Conservation (phyloP, 1,284 basidiomycete genomes). For the Leccinum griseonigrum region DNA sequence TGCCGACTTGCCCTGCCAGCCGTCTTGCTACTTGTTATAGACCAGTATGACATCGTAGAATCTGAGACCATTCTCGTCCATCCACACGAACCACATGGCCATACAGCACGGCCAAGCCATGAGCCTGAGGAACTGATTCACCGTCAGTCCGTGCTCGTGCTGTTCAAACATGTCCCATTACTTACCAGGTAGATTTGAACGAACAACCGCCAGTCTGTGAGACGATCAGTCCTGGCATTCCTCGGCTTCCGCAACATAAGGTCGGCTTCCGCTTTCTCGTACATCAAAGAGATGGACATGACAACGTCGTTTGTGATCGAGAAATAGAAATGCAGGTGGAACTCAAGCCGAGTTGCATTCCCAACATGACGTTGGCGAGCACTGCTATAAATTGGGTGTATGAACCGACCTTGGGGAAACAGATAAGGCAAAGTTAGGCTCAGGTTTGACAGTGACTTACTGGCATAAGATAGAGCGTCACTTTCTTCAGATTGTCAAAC, state of each 20-base stretch:
- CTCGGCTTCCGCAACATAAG: conserved; percentile 63
- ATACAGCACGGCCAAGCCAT: conserved; percentile 47
- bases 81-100: conserved; percentile 41
- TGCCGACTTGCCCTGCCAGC: conserved; percentile 30
- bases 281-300: conserved; percentile 39
- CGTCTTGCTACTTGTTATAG: conserved; percentile 37
- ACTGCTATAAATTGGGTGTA: conserved; percentile 39
- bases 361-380: conserved; percentile 35
- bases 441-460: conserved; percentile 32
- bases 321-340: conserved; percentile 43
- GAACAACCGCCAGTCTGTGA: conserved; percentile 39
- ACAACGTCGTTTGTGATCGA: conserved; percentile 39
- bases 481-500: conserved; percentile 57
- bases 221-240: conserved; percentile 55
- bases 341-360: conserved; percentile 42
- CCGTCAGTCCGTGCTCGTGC: background rate
- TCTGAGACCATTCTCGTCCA: conserved; percentile 35
- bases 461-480: conserved; percentile 41
- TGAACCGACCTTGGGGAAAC: conserved; percentile 27
- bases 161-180: conserved; percentile 1
- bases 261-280: conserved; percentile 39
- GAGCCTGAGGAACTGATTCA: conserved; percentile 41
- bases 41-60: conserved; percentile 41
- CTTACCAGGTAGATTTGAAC: conserved; percentile 33
- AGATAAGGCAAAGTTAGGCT: background rate